These are phyloP conservation scores for Hypoxylon sp. DNA, from an alignment of 2,329 filamentous ascomycete species.

Conservation along the genomic window DNA sequence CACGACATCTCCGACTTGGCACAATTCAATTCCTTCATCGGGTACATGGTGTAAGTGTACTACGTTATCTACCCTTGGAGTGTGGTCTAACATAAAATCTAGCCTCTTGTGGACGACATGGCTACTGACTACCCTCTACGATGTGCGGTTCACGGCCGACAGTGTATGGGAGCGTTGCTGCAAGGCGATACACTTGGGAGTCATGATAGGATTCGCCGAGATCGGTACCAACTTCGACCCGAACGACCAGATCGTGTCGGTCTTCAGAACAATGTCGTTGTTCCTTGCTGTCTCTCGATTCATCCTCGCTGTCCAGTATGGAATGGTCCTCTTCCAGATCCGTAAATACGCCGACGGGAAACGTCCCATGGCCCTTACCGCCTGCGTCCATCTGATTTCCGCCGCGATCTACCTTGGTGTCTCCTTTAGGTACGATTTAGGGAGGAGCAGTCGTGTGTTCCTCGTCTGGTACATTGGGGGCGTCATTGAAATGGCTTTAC, in stretches of 20 bases:
- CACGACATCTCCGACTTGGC: slow-evolving; percentile 46
- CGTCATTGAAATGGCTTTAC: slow-evolving; percentile 62
- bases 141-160: slow-evolving; percentile 74
- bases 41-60: slow-evolving; percentile 59
- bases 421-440: slow-evolving; percentile 54
- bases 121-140: slow-evolving; percentile 72
- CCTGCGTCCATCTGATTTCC: slow-evolving; percentile 52
- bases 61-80: slow-evolving; percentile 42
- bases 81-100: slow-evolving; percentile 44
- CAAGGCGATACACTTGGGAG: slow-evolving; percentile 70
- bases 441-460: slow-evolving; percentile 52
- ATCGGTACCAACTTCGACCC: slow-evolving; percentile 63
- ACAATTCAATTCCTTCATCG: slow-evolving; percentile 59
- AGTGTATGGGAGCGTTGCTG: slow-evolving; percentile 71
- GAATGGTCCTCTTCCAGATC: slow-evolving; percentile 58
- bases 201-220: slow-evolving; percentile 74
- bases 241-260: slow-evolving; percentile 51
- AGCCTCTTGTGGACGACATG: slow-evolving; percentile 76
- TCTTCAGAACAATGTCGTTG: slow-evolving; percentile 58
- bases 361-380: slow-evolving; percentile 53
- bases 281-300: slow-evolving; percentile 65
- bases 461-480: slow-evolving; percentile 66
- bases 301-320: slow-evolving; percentile 66
- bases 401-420: slow-evolving; percentile 57
- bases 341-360: slow-evolving; percentile 55